Conservation (phyloP, 768 basidiomycete genomes). For the Lyophyllum shimeji region DNA sequence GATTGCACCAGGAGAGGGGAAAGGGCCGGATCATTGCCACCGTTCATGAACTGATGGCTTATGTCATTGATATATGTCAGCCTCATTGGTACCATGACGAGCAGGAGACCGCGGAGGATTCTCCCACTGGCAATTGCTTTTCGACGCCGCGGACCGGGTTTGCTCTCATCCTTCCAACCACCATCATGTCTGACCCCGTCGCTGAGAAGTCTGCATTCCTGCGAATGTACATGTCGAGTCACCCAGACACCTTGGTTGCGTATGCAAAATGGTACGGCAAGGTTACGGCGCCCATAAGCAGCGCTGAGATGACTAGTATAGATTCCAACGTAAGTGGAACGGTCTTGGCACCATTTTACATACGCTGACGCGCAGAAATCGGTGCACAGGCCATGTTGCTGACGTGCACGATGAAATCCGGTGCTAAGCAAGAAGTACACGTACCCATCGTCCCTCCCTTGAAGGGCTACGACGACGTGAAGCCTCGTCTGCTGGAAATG, state of each 20-base stretch:
- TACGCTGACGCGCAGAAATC: not conserved
- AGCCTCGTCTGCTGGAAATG: slow-evolving; percentile 77
- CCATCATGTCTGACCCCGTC: slow-evolving; percentile 65
- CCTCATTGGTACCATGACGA: not conserved
- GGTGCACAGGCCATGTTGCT: slow-evolving; percentile 59
- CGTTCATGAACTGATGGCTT: not conserved
- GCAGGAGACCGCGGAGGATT: not conserved
- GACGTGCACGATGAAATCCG: slow-evolving; percentile 54
- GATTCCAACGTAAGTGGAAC: slow-evolving; percentile 53
- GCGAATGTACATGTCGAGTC: slow-evolving; percentile 82
- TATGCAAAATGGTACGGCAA: slow-evolving; percentile 80
- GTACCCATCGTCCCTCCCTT: slow-evolving; percentile 74
- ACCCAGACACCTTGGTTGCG: slow-evolving; percentile 82
- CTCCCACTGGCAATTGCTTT: not conserved
- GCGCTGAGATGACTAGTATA: slow-evolving; percentile 73
- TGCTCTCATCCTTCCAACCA: not conserved
- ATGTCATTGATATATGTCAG: not conserved
- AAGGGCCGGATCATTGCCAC: too few species aligned
- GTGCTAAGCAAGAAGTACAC: slow-evolving; percentile 44
- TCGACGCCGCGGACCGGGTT: not conserved
- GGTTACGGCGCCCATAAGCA: slow-evolving; percentile 49
- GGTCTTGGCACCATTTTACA: not conserved
- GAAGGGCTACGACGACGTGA: slow-evolving; percentile 76
- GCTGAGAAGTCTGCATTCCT: slow-evolving; percentile 75
- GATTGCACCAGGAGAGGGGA: too few species aligned